Conservation (phyloP, 768 basidiomycete species). For the Hericium erinaceus region DNA sequence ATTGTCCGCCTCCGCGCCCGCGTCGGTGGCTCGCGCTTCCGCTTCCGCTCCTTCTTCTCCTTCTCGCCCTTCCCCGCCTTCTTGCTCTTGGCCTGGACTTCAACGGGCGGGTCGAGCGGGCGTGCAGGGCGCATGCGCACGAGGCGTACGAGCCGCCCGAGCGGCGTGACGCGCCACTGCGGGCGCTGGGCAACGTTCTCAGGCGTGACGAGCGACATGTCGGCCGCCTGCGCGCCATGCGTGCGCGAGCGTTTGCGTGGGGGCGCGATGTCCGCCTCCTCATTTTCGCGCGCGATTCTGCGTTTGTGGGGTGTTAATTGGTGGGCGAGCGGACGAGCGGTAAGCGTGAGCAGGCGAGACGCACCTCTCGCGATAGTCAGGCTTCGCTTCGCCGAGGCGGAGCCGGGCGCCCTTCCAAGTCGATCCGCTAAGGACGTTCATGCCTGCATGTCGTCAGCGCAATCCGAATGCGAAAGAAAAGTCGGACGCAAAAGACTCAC, state of each 20-base stretch:
- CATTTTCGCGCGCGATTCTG: constrained; percentile 30
- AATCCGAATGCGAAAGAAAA: not conserved
- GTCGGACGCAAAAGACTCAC: constrained; percentile 29
- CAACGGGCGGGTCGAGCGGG: constrained; percentile 32
- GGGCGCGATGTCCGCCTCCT: constrained; percentile 22
- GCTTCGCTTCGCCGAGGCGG: constrained; percentile 76
- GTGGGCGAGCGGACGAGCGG: constrained; percentile 9
- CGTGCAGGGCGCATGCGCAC: constrained; percentile 61
- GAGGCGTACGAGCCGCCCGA: constrained; percentile 56
- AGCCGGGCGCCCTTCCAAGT: constrained; percentile 86
- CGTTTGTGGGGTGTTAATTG: not conserved
- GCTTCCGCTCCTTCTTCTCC: constrained; percentile 31
- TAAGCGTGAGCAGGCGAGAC: constrained; percentile 4
- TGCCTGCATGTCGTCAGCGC: constrained; percentile 32
- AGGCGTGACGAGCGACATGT: constrained; percentile 58
- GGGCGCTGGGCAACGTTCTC: constrained; percentile 41
- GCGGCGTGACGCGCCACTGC: constrained; percentile 64
- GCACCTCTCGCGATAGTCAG: constrained; percentile 59
- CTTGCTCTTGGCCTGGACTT: constrained; percentile 9
- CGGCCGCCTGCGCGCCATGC: constrained; percentile 37
- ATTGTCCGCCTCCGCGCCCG: constrained; percentile 59
- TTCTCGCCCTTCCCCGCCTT: constrained; percentile 15
- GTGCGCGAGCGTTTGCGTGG: constrained; percentile 35
- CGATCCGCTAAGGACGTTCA: constrained; percentile 69
- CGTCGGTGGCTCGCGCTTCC: constrained; percentile 38